A percentile compares a stretch with the other conserved stretches of the same genome.
Evolutionary conservation across 495 filamentous ascomycete genomes (phyloP).

Genomic region (Delitschia confertaspora): DNA sequence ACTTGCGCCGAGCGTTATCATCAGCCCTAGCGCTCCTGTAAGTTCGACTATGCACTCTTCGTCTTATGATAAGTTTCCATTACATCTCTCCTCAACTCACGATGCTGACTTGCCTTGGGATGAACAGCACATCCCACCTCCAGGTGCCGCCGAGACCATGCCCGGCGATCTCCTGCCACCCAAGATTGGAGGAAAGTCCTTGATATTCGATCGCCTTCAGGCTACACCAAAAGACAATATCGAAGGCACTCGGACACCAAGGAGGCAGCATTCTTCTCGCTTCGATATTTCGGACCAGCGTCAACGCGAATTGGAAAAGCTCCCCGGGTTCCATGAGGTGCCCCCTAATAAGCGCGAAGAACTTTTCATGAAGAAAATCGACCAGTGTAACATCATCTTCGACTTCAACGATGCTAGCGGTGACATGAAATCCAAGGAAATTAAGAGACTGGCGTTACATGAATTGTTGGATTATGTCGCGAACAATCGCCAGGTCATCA

Average conservation of each 20-base stretch:
- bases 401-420: constrained; percentile 98
- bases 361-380: constrained; percentile 99
- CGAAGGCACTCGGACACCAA: constrained; percentile 89
- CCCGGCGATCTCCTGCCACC: constrained; percentile 93
- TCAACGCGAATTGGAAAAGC: constrained; percentile 90
- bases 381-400: constrained; percentile 99
- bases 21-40: constrained; percentile 92
- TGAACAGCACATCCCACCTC: constrained; percentile 78
- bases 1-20: constrained; percentile 80
- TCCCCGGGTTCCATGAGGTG: constrained; percentile 98
- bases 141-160: constrained; percentile 94
- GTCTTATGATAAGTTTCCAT: background rate
- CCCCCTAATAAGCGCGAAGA: constrained; percentile 91
- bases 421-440: constrained; percentile 99
- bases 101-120: constrained; percentile 27
- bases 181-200: constrained; percentile 73
- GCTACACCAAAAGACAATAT: constrained; percentile 91
- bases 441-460: constrained; percentile 93
- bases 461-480: constrained; percentile 97
- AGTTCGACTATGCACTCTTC: constrained; percentile 41
- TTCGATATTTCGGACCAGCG: constrained; percentile 92
- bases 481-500: constrained; percentile 96
- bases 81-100: background rate
- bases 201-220: constrained; percentile 84
- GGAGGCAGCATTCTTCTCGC: constrained; percentile 91